A percentile compares a stretch with the other conserved stretches of the same genome.
Conservation (phyloP, 192 early-diverging fungal genomes). For the Podila verticillata region DNA sequence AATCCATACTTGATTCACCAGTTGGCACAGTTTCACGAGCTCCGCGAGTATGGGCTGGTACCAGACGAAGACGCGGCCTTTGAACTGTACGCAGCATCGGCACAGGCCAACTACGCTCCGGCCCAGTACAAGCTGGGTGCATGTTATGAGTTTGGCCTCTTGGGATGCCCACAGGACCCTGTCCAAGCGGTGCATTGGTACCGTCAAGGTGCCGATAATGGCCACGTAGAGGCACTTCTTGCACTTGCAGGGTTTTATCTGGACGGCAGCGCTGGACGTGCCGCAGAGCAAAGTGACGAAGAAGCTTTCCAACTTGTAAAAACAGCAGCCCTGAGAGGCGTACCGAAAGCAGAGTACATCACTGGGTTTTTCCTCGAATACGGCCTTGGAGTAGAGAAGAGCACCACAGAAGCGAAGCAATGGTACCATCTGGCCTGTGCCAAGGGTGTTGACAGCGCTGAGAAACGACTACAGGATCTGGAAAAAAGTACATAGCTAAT, state of each 20-base stretch:
- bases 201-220: slow-evolving; percentile 79
- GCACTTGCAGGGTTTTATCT: slow-evolving; percentile 85
- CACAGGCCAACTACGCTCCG: slow-evolving; percentile 71
- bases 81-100: slow-evolving; percentile 53
- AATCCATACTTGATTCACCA: slow-evolving; percentile 46
- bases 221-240: slow-evolving; percentile 83
- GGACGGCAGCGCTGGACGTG: slow-evolving; percentile 61
- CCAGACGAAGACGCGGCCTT: slow-evolving; percentile 47
- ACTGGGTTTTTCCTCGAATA: slow-evolving; percentile 49
- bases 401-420: slow-evolving; percentile 25
- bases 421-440: slow-evolving; percentile 48
- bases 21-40: slow-evolving; percentile 44
- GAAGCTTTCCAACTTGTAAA: slow-evolving; percentile 36
- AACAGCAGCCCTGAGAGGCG: slow-evolving; percentile 33
- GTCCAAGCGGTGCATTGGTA: slow-evolving; percentile 78
- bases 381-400: slow-evolving; percentile 35
- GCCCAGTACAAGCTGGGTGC: slow-evolving; percentile 83
- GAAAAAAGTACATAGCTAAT: slow-evolving; percentile 7
- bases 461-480: slow-evolving; percentile 21
- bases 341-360: slow-evolving; percentile 48
- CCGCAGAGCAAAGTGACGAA: slow-evolving; percentile 45
- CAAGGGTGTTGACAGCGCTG: slow-evolving; percentile 39
- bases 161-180: slow-evolving; percentile 72
- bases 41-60: slow-evolving; percentile 35
- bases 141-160: slow-evolving; percentile 79